Base-by-base conservation (phyloP, 2,329 filamentous ascomycete genomes). In the Penicillium digitatum region DNA sequence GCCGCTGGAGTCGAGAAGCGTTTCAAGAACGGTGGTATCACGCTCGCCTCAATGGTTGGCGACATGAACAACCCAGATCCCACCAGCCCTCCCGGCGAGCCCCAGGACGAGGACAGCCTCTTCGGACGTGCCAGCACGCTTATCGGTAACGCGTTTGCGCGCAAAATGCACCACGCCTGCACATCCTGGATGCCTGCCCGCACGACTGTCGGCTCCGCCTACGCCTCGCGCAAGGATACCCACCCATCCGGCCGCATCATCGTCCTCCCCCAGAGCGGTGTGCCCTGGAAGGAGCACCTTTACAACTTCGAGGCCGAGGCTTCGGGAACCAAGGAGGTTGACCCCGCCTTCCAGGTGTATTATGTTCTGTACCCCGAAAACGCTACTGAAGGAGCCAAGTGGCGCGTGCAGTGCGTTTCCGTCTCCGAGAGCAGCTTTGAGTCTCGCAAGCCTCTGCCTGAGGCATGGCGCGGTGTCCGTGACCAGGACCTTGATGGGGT, bases 211-310 rank as follows among this genome's bases (percentile, higher is more conserved):
- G 83, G 86, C 62, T 76, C 82, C 39, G 91, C 93, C 10, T 96
- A 94, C 71, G 78, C 80, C 32, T 81, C 82, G 60, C 86, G 93
- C 52, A 67, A 64, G 45, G 78, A 87, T 62, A 82, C 85, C 69
- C 89, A 96, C 70, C 68, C 86, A 10, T 78, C 86, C 61, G 92
- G 92, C 54, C 86, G 90, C 59, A 84, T 97, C 57, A 80, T 97
- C 66, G 87, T 96, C 26, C 82, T 99, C 54, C 83, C 88, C 60
- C 86, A 89, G 70, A 86, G 88, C 55, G 88, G 76, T 16, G 69
- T 93, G 57, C 93, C 93, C 2, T 97, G 94, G 94, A 94, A 95
- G 73, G 93, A 97, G 69, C 94, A 99, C 73, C 81, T 99, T 18
- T 97, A 96, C 77, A 85, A 82, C 18, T 82, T 97, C 27, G 94